Base-by-base conservation (phyloP, 1,139 yeast genomes). In the Yamadazyma oceani region DNA sequence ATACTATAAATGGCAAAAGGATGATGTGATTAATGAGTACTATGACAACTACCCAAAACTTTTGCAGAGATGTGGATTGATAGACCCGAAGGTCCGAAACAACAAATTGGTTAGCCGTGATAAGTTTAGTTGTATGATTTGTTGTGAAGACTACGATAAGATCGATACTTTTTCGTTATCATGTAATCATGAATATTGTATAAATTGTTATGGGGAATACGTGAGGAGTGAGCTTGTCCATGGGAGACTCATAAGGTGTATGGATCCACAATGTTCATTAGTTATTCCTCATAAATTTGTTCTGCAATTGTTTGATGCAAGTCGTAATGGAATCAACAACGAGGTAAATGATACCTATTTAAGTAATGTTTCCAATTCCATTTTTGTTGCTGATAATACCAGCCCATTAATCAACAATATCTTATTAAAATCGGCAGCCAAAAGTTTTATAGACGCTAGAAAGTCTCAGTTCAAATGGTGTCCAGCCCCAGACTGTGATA, bases 401-500 rank as follows among this genome's bases (percentile, higher is more conserved):
- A n/a, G n/a, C n/a, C 13, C 17, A 26, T 15, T 27, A 6, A n/a
- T 17, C 6, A 30, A 38, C 2, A 55, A 54, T 38, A 34, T 53
- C 7, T 56, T 61, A 23, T 45, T 62, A 21, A 48, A 48, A 9
- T 44, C 58, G 8, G 53, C 60, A 22, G 71, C 82, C 3, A 76
- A 73, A 41, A 60, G 66, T 12, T 80, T 69, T 48, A 76, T 87
- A 15, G 78, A 76, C 31, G 48, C 59, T 1, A 70, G 74, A 39
- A 73, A 73, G 42, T 68, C 69, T 29, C 66, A 64, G 27, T 73
- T 72, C 49, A 75, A 75, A 47, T 83, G 92, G 85, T 92, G 98
- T 58, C 97, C 97, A 0, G 83, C 85, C 1, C 85, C 95, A 0
- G 95, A 86, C 53, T 92, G 98, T 58, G 69, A 70, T 27, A 46